phyloP scores from a whole-genome alignment of 106 monocot genomes.

The Apostasia ramifera region DNA sequence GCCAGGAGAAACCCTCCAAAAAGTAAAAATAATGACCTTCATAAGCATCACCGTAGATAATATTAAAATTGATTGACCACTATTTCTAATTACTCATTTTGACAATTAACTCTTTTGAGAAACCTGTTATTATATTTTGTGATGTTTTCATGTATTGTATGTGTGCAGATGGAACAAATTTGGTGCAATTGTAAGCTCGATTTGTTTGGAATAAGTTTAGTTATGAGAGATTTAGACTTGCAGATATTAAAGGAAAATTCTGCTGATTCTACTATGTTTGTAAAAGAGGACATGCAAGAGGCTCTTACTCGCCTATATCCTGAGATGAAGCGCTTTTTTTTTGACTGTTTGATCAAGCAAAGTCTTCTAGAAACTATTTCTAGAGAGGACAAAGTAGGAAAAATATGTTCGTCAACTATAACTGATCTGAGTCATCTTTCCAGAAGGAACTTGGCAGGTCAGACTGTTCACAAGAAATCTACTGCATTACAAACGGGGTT shows the following conservation, averaged over 20 bases:
- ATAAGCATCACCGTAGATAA: background rate
- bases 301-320: background rate
- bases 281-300: slow-evolving; percentile 1
- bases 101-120: background rate
- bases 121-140: background rate
- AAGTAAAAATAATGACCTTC: background rate
- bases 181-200: slow-evolving; percentile 20
- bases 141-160: background rate
- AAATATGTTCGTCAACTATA: slow-evolving; percentile 13
- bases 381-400: slow-evolving; percentile 5
- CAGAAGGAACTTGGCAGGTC: slow-evolving; percentile 29
- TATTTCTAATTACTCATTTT: background rate
- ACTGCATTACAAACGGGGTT: background rate
- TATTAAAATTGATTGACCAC: background rate
- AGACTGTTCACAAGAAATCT: background rate
- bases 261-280: slow-evolving; percentile 6
- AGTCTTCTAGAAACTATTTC: slow-evolving; percentile 3
- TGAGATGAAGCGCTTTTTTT: slow-evolving; percentile 6
- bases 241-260: background rate
- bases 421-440: slow-evolving; percentile 11
- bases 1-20: too few relatives aligned
- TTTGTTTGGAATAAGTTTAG: slow-evolving; percentile 1
- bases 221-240: slow-evolving; percentile 3
- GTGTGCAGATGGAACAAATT: slow-evolving; percentile 23
- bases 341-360: slow-evolving; percentile 24